Evolutionary conservation across 345 rosid genomes (phyloP).

Genomic region (Linum lewisii): DNA sequence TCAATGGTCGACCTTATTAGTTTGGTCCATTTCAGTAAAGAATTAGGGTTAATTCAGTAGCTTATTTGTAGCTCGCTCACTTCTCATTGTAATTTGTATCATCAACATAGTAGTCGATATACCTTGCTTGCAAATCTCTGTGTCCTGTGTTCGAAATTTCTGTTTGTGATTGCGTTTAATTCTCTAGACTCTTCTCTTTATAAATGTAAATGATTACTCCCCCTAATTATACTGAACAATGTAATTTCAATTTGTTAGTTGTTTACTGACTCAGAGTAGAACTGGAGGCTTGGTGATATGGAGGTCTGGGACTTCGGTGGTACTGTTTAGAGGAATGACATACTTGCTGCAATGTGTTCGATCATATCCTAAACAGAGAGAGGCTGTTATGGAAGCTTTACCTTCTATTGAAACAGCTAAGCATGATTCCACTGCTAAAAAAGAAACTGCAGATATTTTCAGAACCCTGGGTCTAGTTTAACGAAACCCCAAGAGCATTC

Average conservation of each 20-base stretch:
- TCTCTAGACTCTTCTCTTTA: too few species aligned
- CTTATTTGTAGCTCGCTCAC: too few species aligned
- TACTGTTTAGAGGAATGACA: slow-evolving; percentile 67
- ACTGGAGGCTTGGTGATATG: slow-evolving; percentile 86
- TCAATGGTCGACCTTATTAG: too few species aligned
- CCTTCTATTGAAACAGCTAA: slow-evolving; percentile 7
- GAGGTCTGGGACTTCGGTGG: slow-evolving; percentile 96
- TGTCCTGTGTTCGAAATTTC: too few species aligned
- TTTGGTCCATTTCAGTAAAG: too few species aligned
- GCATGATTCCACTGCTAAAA: slow-evolving; percentile 9
- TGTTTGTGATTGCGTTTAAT: too few species aligned
- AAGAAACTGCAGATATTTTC: slow-evolving; percentile 13
- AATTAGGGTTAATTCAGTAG: too few species aligned
- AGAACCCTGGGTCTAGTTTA: slow-evolving; percentile 14
- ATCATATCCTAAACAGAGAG: slow-evolving; percentile 36
- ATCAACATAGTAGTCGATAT: too few species aligned
- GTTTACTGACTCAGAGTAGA: slow-evolving; percentile 43
- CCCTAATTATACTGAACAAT: background rate
- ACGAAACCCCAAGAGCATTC: slow-evolving; percentile 33
- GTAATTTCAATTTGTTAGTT: background rate
- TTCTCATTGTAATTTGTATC: too few species aligned
- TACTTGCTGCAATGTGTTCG: slow-evolving; percentile 68
- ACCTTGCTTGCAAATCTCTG: too few species aligned
- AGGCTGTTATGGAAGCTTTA: slow-evolving; percentile 15
- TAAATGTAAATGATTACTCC: too few species aligned